A percentile compares a stretch with the other conserved stretches of the same genome.
Conservation (phyloP, 1,284 basidiomycete genomes). For the Cutaneotrichosporon cyanovorans region DNA sequence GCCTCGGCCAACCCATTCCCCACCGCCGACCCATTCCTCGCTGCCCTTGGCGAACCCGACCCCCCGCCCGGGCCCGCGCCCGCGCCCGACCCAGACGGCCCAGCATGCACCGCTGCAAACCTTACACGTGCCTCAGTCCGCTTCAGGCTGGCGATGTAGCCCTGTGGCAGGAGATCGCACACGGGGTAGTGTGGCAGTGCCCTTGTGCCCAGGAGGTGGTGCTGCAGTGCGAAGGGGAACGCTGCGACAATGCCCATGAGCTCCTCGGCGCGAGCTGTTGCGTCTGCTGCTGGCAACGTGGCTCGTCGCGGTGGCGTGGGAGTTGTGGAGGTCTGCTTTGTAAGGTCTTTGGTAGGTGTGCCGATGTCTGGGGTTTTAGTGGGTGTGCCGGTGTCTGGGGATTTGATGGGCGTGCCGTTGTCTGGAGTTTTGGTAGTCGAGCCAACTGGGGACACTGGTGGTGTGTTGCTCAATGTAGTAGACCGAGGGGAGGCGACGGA, state of each 20-base stretch:
- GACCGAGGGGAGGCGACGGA: no score
- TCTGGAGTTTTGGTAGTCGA: no score
- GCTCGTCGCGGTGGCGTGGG: neutral
- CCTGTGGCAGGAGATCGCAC: slow-evolving; percentile 35
- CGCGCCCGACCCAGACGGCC: slow-evolving; percentile 28
- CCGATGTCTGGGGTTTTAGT: no score
- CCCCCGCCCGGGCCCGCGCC: no score
- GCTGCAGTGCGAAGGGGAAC: slow-evolving; percentile 44
- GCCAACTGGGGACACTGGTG: neutral
- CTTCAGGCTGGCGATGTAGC: slow-evolving; percentile 39
- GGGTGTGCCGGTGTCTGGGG: no score
- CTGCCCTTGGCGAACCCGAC: no score
- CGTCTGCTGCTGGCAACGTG: neutral
- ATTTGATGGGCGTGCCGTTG: no score
- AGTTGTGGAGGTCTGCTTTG: no score
- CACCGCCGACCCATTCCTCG: no score
- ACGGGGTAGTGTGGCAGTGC: slow-evolving; percentile 41
- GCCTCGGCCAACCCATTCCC: slow-evolving; percentile 1
- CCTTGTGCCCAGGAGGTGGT: slow-evolving; percentile 38
- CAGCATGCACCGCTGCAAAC: slow-evolving; percentile 36
- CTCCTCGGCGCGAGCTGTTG: slow-evolving; percentile 24
- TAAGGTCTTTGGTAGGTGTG: no score
- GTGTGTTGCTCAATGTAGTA: no score
- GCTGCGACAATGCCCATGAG: slow-evolving; percentile 36
- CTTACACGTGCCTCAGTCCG: slow-evolving; percentile 41